Conservation (phyloP, 805 yeast genomes). For the Monosporozyma servazzii region DNA sequence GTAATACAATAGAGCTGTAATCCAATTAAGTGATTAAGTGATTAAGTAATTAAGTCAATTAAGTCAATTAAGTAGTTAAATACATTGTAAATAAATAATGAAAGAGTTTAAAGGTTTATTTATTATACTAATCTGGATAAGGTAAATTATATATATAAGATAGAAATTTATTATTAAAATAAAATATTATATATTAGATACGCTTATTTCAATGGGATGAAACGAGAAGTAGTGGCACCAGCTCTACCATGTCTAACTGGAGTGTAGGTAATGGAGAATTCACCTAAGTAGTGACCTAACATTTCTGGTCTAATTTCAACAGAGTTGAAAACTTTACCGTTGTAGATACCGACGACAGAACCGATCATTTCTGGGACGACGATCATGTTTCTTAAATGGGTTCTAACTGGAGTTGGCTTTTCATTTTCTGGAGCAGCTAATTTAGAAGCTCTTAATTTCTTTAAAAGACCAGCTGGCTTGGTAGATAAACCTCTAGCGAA, state of each 20-base stretch:
- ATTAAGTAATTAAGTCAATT: background rate
- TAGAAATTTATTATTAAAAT: background rate
- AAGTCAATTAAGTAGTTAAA: background rate
- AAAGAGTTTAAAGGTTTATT: background rate
- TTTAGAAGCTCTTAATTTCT: conserved; percentile 97
- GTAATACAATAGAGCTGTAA: no score
- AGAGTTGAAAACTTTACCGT: conserved; percentile 98
- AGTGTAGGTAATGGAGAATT: conserved; percentile 98
- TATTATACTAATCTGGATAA: conserved; percentile 1
- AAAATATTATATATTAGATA: background rate
- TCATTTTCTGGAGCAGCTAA: conserved; percentile 81
- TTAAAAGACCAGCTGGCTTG: conserved; percentile 92
- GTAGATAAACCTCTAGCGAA: conserved; percentile 94
- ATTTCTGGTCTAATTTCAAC: conserved; percentile 99
- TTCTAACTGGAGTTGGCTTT: conserved; percentile 96
- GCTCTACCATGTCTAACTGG: conserved; percentile 99
- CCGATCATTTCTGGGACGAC: conserved; percentile 99
- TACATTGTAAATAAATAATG: background rate
- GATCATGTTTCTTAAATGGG: conserved; percentile 98
- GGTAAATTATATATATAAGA: background rate
- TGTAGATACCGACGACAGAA: conserved; percentile 96
- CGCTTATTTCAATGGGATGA: conserved; percentile 58
- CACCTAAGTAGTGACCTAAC: conserved; percentile 99
- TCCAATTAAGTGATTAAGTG: no score
- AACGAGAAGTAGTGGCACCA: conserved; percentile 71